Evolutionary conservation across 1,139 yeast genomes (phyloP).

Genomic region (Candida anutae): DNA sequence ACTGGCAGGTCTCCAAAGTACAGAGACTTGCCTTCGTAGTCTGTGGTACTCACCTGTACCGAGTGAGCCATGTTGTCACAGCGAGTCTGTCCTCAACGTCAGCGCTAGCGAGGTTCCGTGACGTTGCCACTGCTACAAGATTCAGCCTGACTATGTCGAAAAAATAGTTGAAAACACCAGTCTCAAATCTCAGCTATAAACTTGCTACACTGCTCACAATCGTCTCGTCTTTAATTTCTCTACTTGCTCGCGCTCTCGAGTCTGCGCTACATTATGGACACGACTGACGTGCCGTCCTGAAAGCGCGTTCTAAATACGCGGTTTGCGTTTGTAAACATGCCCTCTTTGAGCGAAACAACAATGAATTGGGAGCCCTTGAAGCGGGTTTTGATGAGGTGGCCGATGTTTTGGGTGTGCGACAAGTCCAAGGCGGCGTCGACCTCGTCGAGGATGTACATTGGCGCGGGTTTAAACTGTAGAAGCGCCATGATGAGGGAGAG

Average conservation of each 20-base stretch:
- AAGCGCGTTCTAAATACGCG: constrained; percentile 88
- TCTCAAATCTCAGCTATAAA: constrained; percentile 1
- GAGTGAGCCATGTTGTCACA: no score
- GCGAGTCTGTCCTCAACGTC: no score
- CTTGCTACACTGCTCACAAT: no score
- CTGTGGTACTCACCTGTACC: no score
- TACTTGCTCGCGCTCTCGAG: no score
- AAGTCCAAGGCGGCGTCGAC: constrained; percentile 97
- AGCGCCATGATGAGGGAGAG: constrained; percentile 84
- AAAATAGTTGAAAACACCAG: not conserved
- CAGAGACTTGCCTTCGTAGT: no score
- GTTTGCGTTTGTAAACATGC: constrained; percentile 97
- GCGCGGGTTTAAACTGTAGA: constrained; percentile 93
- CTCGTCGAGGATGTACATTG: constrained; percentile 94
- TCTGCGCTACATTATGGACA: constrained; percentile 55
- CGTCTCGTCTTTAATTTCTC: no score
- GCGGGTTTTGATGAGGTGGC: constrained; percentile 88
- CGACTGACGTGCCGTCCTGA: constrained; percentile 95
- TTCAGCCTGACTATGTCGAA: not conserved
- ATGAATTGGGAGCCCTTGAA: constrained; percentile 95
- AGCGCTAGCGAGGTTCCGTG: no score
- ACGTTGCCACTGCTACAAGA: no score
- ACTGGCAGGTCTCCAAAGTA: no score
- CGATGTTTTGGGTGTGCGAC: constrained; percentile 95
- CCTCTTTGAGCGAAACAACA: constrained; percentile 93